A percentile compares a stretch with the other conserved stretches of the same genome.
phyloP scores from a whole-genome alignment of 2,329 filamentous ascomycete genomes.

The Rugonectria rugulosa region DNA sequence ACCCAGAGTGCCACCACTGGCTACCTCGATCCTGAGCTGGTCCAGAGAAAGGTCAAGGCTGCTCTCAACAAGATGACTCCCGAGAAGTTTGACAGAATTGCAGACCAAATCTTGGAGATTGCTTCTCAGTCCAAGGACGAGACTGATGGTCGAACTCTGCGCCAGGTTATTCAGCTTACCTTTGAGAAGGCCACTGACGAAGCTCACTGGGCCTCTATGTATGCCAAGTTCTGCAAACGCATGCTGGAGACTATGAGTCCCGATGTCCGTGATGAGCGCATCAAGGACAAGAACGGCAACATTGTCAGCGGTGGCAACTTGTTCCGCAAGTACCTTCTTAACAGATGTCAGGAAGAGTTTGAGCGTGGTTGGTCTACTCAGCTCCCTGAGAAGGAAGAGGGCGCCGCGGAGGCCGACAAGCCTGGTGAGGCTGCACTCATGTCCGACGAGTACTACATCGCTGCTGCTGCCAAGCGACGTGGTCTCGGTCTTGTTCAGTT shows the following conservation, averaged over 20 bases:
- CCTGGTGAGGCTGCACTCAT: constrained; percentile 79
- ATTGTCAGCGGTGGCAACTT: constrained; percentile 91
- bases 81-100: constrained; percentile 97
- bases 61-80: constrained; percentile 99
- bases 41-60: constrained; percentile 98
- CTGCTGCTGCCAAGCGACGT: constrained; percentile 92
- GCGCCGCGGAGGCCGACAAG: constrained; percentile 52
- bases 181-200: constrained; percentile 99
- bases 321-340: constrained; percentile 98
- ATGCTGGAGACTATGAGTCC: constrained; percentile 96
- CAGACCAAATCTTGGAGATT: constrained; percentile 91
- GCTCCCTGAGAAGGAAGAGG: constrained; percentile 76
- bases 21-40: constrained; percentile 86
- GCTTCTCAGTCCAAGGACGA: constrained; percentile 96
- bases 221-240: constrained; percentile 96
- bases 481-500: constrained; percentile 98
- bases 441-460: constrained; percentile 95
- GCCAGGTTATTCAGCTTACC: constrained; percentile 97
- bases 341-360: constrained; percentile 98
- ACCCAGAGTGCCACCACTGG: constrained; percentile 52
- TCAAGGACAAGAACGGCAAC: constrained; percentile 87
- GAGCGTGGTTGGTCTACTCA: constrained; percentile 97
- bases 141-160: constrained; percentile 88
- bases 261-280: constrained; percentile 94
- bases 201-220: constrained; percentile 98